Conservation (phyloP, 148 eudicot genomes). For the Rhododendron simsii region DNA sequence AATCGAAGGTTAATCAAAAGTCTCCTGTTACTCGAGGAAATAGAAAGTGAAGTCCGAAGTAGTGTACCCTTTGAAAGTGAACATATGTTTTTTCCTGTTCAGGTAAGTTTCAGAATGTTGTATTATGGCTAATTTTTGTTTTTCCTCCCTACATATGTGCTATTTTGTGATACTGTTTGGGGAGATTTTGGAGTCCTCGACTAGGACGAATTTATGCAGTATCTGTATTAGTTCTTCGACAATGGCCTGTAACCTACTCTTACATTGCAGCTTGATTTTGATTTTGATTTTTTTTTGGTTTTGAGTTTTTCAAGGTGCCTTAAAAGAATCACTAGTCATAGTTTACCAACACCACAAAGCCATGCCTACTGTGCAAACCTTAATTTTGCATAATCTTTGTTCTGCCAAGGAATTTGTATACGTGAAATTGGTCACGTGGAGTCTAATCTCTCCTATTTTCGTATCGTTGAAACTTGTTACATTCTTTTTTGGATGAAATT, state of each 20-base stretch:
- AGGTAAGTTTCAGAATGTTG: not conserved
- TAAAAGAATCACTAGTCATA: not conserved
- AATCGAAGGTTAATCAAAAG: conserved; percentile 25
- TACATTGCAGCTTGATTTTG: not conserved
- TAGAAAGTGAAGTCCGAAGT: conserved; percentile 24
- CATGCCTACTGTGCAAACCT: not conserved
- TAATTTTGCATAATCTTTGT: not conserved
- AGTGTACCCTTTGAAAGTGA: not conserved
- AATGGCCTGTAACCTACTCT: not conserved
- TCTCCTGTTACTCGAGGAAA: conserved; percentile 33
- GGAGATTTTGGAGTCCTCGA: not conserved
- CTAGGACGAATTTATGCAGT: not conserved
- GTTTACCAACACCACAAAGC: not conserved
- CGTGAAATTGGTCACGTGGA: not conserved
- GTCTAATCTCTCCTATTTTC: not conserved
- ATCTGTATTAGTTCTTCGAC: not conserved
- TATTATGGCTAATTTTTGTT: not conserved
- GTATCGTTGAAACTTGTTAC: not conserved
- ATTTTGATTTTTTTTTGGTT: not conserved
- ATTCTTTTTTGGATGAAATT: not conserved
- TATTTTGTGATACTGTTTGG: not conserved
- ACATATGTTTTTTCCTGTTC: not conserved
- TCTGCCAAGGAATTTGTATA: not conserved
- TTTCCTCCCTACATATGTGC: not conserved
- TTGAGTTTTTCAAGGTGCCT: not conserved